Conservation (phyloP, 768 basidiomycete genomes). For the Naganishia randhawae region DNA sequence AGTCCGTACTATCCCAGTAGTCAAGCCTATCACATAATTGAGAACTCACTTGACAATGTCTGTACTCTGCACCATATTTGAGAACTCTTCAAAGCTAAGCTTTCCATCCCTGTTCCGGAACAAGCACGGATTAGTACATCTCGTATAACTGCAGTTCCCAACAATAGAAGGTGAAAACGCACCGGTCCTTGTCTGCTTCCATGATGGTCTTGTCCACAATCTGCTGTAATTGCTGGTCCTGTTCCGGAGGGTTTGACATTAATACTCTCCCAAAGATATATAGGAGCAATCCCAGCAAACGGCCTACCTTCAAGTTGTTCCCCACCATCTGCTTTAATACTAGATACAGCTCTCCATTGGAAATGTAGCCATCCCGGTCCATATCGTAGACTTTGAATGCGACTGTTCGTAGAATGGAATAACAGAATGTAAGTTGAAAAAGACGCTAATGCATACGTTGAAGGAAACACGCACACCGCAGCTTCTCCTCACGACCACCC, state of each 20-base stretch:
- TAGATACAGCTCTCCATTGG: slow-evolving; percentile 95
- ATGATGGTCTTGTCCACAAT: slow-evolving; percentile 99
- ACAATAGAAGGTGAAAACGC: slow-evolving; percentile 26
- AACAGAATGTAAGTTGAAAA: not conserved
- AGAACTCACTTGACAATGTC: slow-evolving; percentile 77
- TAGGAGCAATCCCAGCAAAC: not conserved
- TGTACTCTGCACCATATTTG: slow-evolving; percentile 93
- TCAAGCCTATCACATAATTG: not conserved
- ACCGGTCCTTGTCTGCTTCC: slow-evolving; percentile 96
- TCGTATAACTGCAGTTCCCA: not conserved
- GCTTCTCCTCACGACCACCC: slow-evolving; percentile 93
- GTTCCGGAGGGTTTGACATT: not conserved
- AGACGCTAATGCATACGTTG: not conserved
- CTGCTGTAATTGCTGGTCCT: slow-evolving; percentile 98
- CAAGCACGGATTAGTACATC: not conserved
- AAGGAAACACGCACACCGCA: slow-evolving; percentile 68
- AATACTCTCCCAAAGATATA: not conserved
- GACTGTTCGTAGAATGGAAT: slow-evolving; percentile 56
- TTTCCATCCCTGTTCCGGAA: slow-evolving; percentile 67
- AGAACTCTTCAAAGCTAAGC: slow-evolving; percentile 94
- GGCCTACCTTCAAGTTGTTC: slow-evolving; percentile 84
- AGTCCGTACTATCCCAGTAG: not conserved
- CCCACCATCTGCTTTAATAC: slow-evolving; percentile 99
- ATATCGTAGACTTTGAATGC: slow-evolving; percentile 99
- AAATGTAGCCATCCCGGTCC: slow-evolving; percentile 94